These are phyloP conservation scores for Cladosporium oxysporum DNA, from an alignment of 2,329 filamentous ascomycete species.

Conservation along the genomic window DNA sequence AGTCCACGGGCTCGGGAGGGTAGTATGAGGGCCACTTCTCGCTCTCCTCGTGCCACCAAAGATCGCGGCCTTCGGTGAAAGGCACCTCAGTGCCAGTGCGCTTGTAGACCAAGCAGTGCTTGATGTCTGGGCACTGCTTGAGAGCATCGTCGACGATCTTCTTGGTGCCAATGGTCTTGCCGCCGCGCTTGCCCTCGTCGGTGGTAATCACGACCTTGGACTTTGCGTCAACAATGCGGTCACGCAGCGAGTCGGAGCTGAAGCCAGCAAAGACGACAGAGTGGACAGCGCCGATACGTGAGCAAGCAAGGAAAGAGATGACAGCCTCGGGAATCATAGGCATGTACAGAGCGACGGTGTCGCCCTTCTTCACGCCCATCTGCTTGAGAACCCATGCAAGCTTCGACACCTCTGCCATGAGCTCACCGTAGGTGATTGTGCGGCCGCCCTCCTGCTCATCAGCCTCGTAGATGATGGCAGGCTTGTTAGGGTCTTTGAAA, in stretches of 20 bases:
- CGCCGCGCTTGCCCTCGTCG: constrained; percentile 96
- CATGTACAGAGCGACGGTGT: constrained; percentile 94
- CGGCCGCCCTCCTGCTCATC: constrained; percentile 87
- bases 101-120: constrained; percentile 86
- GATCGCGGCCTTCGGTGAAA: constrained; percentile 83
- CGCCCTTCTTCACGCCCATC: constrained; percentile 95
- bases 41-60: constrained; percentile 98
- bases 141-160: constrained; percentile 98
- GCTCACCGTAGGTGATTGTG: constrained; percentile 88
- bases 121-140: constrained; percentile 90
- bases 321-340: constrained; percentile 98
- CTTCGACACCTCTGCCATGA: constrained; percentile 86
- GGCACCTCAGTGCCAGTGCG: constrained; percentile 91
- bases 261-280: constrained; percentile 98
- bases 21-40: constrained; percentile 96
- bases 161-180: constrained; percentile 96
- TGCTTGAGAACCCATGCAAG: constrained; percentile 86
- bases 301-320: constrained; percentile 85
- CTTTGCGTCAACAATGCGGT: constrained; percentile 87
- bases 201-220: constrained; percentile 95
- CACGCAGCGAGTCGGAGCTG: constrained; percentile 91
- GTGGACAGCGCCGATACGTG: constrained; percentile 92
- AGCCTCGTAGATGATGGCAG: constrained; percentile 98
- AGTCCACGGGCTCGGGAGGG: constrained; percentile 82
- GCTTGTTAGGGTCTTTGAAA: constrained; percentile 87